phyloP scores from a whole-genome alignment of 2,329 filamentous ascomycete species.

The Grosmannia clavigera region DNA sequence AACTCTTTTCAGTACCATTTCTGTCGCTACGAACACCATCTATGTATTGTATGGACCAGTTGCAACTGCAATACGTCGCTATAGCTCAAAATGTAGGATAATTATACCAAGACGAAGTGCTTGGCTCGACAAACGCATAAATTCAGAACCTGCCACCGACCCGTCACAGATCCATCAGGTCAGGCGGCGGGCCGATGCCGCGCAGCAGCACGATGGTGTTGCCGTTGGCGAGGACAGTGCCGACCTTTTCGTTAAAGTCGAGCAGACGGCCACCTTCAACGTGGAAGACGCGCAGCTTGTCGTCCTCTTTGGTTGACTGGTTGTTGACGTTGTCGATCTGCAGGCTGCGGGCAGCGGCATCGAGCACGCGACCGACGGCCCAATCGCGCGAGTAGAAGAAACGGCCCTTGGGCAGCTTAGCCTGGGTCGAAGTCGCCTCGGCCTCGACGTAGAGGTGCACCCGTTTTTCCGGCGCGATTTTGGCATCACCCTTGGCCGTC shows the following conservation, averaged over 20 bases:
- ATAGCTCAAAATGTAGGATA: background rate
- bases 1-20: background rate
- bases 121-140: no score
- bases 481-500: slow-evolving; percentile 79
- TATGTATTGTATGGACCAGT: background rate
- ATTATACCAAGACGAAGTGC: background rate
- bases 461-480: slow-evolving; percentile 69
- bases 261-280: slow-evolving; percentile 79
- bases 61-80: background rate
- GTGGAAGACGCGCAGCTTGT: slow-evolving; percentile 79
- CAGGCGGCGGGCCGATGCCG: slow-evolving; percentile 69
- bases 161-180: slow-evolving; percentile 48
- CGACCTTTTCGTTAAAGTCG: slow-evolving; percentile 80
- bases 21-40: background rate
- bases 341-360: slow-evolving; percentile 62
- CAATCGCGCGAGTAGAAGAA: slow-evolving; percentile 77
- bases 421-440: slow-evolving; percentile 70
- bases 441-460: slow-evolving; percentile 86
- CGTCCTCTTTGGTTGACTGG: slow-evolving; percentile 59
- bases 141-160: no score
- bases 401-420: slow-evolving; percentile 69
- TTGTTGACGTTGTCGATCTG: slow-evolving; percentile 82
- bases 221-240: slow-evolving; percentile 58
- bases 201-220: slow-evolving; percentile 83
- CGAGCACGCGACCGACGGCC: slow-evolving; percentile 76